Evolutionary conservation across 345 rosid genomes (phyloP), one percentile per base, ranked within the genome.

Genomic region (Crucihimalaya himalaica): DNA sequence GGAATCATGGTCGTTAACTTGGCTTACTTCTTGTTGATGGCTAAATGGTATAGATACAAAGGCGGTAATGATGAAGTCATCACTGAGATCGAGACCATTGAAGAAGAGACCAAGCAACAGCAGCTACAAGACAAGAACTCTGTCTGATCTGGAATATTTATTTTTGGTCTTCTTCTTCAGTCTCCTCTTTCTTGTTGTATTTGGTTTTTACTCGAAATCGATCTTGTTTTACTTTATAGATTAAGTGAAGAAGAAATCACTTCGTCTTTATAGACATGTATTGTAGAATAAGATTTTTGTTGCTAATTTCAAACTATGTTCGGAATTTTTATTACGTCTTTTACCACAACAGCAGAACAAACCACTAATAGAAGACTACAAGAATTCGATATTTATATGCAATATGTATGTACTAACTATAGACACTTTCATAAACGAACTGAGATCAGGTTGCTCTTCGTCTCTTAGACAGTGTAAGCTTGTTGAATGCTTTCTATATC

Each of bases 401-500:
- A 64, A 27, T 45, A 3, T 63, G 54, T 6, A 18, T 18, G 54
- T 28, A 16, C 29, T 10, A 31, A 31, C 42, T 20, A 47, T 29
- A 64, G 69, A 64, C 16, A 12, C 43, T 8, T 45, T 28, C 28
- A 18, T 32, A 8, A 31, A 31, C 56, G 2, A 29, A 42, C 20
- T 62, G 52, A 62, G 52, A 62, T 8, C 25, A 40, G 21, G 13
- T 46, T 18, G 19, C 42, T 12, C 37, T 25, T 12, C 37, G n/a
- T 37, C 14, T 67, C 42, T 57, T 81, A 92, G 76, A 92, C 94
- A 0, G 96, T 92, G 84, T 92, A 90, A 2, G 96, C 83, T 82
- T 92, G 98, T 81, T 85, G 96, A 66, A 90, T 90, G 8, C 95
- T 90, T 76, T 88, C 95, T 21, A 89, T 92, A 80, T 92, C 98